A percentile compares a stretch with the other conserved stretches of the same genome.
Conservation (phyloP, 352 stramenopile species). For the Pythium biforme region DNA sequence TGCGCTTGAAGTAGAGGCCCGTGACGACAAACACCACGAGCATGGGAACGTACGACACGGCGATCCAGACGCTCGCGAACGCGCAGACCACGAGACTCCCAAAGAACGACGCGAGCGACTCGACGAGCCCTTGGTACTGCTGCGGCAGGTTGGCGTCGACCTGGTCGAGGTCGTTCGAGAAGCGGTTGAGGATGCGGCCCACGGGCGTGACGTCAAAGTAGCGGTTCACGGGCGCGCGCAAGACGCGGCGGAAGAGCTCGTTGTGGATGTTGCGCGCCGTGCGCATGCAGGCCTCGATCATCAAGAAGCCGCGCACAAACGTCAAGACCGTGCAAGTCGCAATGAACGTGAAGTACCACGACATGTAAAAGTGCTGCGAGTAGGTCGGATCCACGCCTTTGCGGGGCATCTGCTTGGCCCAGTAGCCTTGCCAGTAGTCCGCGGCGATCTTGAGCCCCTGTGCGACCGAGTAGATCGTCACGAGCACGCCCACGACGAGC, state of each 20-base stretch:
- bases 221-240: slow-evolving; percentile 49
- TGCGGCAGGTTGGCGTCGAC: slow-evolving; percentile 41
- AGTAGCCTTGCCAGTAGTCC: slow-evolving; percentile 31
- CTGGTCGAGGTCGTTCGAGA: slow-evolving; percentile 63
- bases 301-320: slow-evolving; percentile 28
- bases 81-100: slow-evolving; percentile 38
- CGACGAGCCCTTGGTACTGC: slow-evolving; percentile 41
- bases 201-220: slow-evolving; percentile 73
- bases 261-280: slow-evolving; percentile 41
- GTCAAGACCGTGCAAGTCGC: slow-evolving; percentile 26
- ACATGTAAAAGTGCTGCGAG: slow-evolving; percentile 20
- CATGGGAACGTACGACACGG: slow-evolving; percentile 57
- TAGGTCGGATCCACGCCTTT: slow-evolving; percentile 19
- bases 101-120: slow-evolving; percentile 30
- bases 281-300: slow-evolving; percentile 42
- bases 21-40: slow-evolving; percentile 40
- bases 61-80: slow-evolving; percentile 38
- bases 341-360: slow-evolving; percentile 48
- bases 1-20: slow-evolving; percentile 84
- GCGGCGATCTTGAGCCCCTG: slow-evolving; percentile 21
- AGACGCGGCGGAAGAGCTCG: slow-evolving; percentile 42
- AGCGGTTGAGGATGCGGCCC: slow-evolving; percentile 65
- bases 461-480: slow-evolving; percentile 17
- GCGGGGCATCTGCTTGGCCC: slow-evolving; percentile 29
- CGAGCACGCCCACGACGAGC: slow-evolving; percentile 19